Percentiles rank a stretch among this genome's conserved stretches.
Conservation (phyloP, 495 filamentous ascomycete genomes). For the Penicillium canescens region DNA sequence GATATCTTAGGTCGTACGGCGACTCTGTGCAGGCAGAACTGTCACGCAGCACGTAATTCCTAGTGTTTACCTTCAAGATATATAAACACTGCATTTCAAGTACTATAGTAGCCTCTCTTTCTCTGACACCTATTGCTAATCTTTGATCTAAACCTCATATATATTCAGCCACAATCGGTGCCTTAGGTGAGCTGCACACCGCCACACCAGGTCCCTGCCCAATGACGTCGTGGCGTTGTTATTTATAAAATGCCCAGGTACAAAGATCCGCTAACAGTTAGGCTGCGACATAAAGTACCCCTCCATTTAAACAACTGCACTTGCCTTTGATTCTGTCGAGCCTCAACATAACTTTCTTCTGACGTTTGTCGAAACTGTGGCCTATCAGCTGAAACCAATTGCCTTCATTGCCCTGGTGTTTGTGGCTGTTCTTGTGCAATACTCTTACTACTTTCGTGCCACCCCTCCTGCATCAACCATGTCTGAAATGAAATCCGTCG, state of each 20-base stretch:
- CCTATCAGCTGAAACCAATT: conserved; percentile 14
- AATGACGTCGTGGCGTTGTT: conserved; percentile 19
- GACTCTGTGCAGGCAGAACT: conserved; percentile 20
- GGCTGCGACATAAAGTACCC: conserved; percentile 34
- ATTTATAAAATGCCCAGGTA: conserved; percentile 25
- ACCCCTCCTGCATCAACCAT: conserved; percentile 24
- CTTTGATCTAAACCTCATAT: too few species aligned
- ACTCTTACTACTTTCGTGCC: conserved; percentile 8
- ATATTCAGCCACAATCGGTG: too few species aligned
- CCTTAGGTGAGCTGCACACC: conserved; percentile 8
- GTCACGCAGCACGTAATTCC: conserved; percentile 17
- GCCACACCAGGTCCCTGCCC: conserved; percentile 8
- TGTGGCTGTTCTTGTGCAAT: conserved; percentile 24
- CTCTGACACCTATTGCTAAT: too few species aligned
- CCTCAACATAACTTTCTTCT: neutral
- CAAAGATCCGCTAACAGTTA: conserved; percentile 22
- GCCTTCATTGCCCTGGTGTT: conserved; percentile 19
- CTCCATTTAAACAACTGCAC: conserved; percentile 4
- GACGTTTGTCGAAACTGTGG: conserved; percentile 11
- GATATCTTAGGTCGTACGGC: conserved; percentile 14
- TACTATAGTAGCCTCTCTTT: neutral
- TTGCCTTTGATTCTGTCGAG: neutral
- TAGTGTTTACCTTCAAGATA: neutral
- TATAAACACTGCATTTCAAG: conserved; percentile 10
- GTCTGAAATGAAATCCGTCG: conserved; percentile 45